Percentiles rank a stretch among this genome's conserved stretches.
These are phyloP conservation scores for Pythium aphanidermatum DNA, from an alignment of 352 stramenopile genomes.

Conservation along the genomic window DNA sequence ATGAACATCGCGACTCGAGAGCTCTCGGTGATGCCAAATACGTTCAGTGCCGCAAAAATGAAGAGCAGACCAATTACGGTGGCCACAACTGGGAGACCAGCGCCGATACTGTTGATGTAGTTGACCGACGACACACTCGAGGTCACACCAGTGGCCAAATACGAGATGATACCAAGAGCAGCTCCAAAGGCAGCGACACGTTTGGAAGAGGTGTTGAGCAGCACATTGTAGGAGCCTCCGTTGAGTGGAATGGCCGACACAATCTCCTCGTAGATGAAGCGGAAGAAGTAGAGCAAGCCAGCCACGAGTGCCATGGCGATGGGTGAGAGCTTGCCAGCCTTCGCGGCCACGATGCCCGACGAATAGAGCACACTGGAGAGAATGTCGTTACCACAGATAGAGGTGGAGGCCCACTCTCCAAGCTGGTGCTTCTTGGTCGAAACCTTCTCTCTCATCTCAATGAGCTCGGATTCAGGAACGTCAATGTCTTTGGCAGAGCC, in stretches of 20 bases:
- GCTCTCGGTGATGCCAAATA: constrained; percentile 74
- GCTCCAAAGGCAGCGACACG: constrained; percentile 60
- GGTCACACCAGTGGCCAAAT: constrained; percentile 73
- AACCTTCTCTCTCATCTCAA: constrained; percentile 8
- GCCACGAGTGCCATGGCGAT: constrained; percentile 61
- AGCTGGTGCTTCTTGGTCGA: constrained; percentile 25
- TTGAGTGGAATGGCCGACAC: constrained; percentile 81
- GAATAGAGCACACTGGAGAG: constrained; percentile 76
- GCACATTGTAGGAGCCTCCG: constrained; percentile 81
- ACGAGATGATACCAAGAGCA: constrained; percentile 76
- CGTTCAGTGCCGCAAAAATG: constrained; percentile 65
- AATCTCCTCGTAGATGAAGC: constrained; percentile 77
- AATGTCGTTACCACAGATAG: constrained; percentile 87
- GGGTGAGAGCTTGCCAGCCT: constrained; percentile 64
- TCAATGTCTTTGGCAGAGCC: constrained; percentile 3
- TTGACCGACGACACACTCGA: constrained; percentile 57
- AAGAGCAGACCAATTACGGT: constrained; percentile 43
- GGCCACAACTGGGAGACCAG: constrained; percentile 38
- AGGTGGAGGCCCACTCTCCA: constrained; percentile 68
- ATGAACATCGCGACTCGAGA: constrained; percentile 66
- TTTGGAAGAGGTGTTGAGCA: constrained; percentile 84
- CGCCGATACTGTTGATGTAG: constrained; percentile 77
- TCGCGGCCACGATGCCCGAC: constrained; percentile 29
- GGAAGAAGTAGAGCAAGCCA: constrained; percentile 35
- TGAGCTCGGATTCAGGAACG: constrained; percentile 9